Conservation (phyloP, 2,329 filamentous ascomycete species). For the Macroventuria anomochaeta region DNA sequence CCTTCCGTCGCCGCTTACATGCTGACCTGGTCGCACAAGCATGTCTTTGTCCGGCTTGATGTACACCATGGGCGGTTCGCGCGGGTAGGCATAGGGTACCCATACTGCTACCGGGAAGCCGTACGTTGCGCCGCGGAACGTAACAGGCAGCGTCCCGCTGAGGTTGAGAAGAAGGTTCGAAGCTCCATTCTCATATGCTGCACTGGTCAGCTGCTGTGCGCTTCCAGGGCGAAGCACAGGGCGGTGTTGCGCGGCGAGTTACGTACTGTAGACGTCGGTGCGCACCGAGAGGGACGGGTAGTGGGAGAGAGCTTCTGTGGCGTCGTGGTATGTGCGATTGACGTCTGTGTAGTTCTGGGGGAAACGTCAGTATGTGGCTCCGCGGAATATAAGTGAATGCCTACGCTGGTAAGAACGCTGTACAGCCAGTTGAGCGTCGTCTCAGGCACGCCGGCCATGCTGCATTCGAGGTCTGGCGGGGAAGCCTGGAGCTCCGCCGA, state of each 20-base stretch:
- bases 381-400: no score
- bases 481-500: slow-evolving; percentile 27
- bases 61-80: slow-evolving; percentile 84
- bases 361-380: slow-evolving; percentile 3
- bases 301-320: slow-evolving; percentile 79
- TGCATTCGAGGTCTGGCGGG: slow-evolving; percentile 28
- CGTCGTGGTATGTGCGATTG: slow-evolving; percentile 90
- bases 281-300: slow-evolving; percentile 81
- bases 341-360: slow-evolving; percentile 88
- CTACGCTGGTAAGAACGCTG: slow-evolving; percentile 72
- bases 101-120: slow-evolving; percentile 91
- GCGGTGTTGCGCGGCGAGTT: neutral
- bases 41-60: slow-evolving; percentile 88
- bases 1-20: slow-evolving; percentile 90
- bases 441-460: slow-evolving; percentile 76
- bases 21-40: slow-evolving; percentile 88
- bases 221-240: neutral
- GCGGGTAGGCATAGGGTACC: slow-evolving; percentile 89
- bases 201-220: slow-evolving; percentile 29
- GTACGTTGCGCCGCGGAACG: slow-evolving; percentile 87
- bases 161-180: slow-evolving; percentile 87
- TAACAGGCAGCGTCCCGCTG: slow-evolving; percentile 86
- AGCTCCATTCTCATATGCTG: slow-evolving; percentile 86
- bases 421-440: slow-evolving; percentile 95
- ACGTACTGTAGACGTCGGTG: slow-evolving; percentile 93